Percentiles rank a stretch among this genome's conserved stretches.
Evolutionary conservation across 2,329 filamentous ascomycete genomes (phyloP).

Genomic region (Fusarium sp.): DNA sequence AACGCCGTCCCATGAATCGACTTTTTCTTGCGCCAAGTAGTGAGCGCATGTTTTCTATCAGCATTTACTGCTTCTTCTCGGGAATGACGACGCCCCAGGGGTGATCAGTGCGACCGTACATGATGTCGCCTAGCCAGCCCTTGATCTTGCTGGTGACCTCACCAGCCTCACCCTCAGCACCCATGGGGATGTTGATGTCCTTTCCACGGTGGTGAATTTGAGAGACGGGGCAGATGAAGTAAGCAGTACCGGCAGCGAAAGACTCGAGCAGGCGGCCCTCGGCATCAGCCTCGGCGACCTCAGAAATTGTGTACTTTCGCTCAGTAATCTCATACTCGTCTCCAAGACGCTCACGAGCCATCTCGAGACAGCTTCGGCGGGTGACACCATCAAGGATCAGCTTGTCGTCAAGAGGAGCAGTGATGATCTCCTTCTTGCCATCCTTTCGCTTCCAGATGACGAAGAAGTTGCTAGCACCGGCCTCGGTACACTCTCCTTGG

Average conservation of each 20-base stretch:
- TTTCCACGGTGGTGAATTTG: constrained; percentile 76
- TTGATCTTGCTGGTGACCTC: constrained; percentile 73
- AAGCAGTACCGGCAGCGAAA: constrained; percentile 89
- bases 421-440: constrained; percentile 76
- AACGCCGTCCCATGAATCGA: constrained; percentile 47
- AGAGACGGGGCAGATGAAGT: constrained; percentile 77
- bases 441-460: constrained; percentile 75
- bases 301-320: constrained; percentile 83
- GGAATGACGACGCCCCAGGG: constrained; percentile 77
- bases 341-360: constrained; percentile 74
- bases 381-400: constrained; percentile 92
- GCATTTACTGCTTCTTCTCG: constrained; percentile 67
- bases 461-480: constrained; percentile 93
- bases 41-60: constrained; percentile 3
- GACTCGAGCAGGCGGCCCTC: constrained; percentile 86
- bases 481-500: constrained; percentile 86
- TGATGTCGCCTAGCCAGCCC: constrained; percentile 77
- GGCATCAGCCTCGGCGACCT: constrained; percentile 77
- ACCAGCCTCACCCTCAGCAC: constrained; percentile 62
- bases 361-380: constrained; percentile 81
- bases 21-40: constrained; percentile 13
- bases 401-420: constrained; percentile 84
- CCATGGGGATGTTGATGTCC: constrained; percentile 74
- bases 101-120: constrained; percentile 78
- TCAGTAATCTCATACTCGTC: constrained; percentile 79